Evolutionary conservation across 768 basidiomycete genomes (phyloP).

Genomic region (Tephrocybe rancida): DNA sequence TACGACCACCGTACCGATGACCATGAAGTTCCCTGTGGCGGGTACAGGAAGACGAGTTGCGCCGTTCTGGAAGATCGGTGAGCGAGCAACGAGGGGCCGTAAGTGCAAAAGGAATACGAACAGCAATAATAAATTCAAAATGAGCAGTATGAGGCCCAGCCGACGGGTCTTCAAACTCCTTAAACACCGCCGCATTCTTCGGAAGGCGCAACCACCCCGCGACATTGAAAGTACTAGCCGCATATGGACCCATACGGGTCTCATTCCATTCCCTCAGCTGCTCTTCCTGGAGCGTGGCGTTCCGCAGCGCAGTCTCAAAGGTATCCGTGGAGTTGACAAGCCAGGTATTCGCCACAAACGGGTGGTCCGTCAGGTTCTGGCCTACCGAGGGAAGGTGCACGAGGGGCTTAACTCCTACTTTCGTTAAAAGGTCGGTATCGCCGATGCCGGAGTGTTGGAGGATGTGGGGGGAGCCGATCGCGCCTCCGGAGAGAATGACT

Average conservation of each 20-base stretch:
- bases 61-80: conserved; percentile 16
- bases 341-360: conserved; percentile 28
- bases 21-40: conserved; percentile 28
- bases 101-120: conserved; percentile 20
- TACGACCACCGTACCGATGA: conserved; percentile 24
- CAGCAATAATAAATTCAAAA: conserved; percentile 31
- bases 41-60: conserved; percentile 22
- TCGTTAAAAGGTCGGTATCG: conserved; percentile 14
- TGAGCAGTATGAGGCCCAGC: conserved; percentile 28
- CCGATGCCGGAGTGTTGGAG: conserved; percentile 33
- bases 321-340: conserved; percentile 27
- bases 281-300: conserved; percentile 17
- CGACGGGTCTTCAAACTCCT: conserved; percentile 25
- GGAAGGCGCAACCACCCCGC: conserved; percentile 28
- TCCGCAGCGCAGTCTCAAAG: conserved; percentile 24
- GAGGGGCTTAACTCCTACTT: conserved; percentile 22
- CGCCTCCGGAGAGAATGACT: conserved; percentile 34
- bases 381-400: conserved; percentile 32
- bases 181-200: conserved; percentile 20
- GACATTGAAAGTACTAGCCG: conserved; percentile 17
- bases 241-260: conserved; percentile 20
- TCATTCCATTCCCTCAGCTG: conserved; percentile 22
- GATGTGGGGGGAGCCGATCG: conserved; percentile 30
- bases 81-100: not conserved
- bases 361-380: conserved; percentile 31